Conservation (phyloP, 2,329 filamentous ascomycete genomes). For the Alternaria sp. region DNA sequence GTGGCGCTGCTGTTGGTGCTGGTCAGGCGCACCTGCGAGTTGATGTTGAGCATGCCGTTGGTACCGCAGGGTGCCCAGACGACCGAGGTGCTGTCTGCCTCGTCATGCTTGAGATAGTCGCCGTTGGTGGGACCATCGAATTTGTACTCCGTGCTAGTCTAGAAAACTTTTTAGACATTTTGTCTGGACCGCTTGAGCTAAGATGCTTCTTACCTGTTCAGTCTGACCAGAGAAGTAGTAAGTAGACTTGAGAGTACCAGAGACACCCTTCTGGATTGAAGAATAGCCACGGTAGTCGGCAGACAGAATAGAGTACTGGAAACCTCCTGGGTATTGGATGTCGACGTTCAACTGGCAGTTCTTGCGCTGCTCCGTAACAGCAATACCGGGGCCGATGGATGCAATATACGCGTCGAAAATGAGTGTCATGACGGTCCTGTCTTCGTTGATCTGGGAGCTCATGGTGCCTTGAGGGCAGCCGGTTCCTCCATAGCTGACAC, state of each 20-base stretch:
- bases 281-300: conserved; percentile 64
- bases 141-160: conserved; percentile 51
- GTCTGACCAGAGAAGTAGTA: conserved; percentile 63
- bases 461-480: conserved; percentile 59
- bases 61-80: conserved; percentile 64
- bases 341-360: conserved; percentile 65
- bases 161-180: conserved; percentile 15
- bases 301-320: conserved; percentile 63
- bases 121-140: conserved; percentile 53
- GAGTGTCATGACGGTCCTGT: conserved; percentile 60
- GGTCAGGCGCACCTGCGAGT: conserved; percentile 59
- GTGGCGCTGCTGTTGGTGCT: conserved; percentile 41
- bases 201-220: conserved; percentile 48
- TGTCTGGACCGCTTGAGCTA: background rate
- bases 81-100: conserved; percentile 56
- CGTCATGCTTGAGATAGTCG: conserved; percentile 53
- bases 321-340: conserved; percentile 61
- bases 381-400: conserved; percentile 57
- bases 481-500: conserved; percentile 58
- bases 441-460: conserved; percentile 54
- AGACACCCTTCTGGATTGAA: conserved; percentile 57
- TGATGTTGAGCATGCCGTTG: conserved; percentile 62
- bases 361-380: conserved; percentile 58
- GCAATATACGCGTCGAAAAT: conserved; percentile 63
- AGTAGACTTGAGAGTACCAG: conserved; percentile 60